Conservation (phyloP, 192 early-diverging fungal genomes). For the Umbelopsis ramanniana region DNA sequence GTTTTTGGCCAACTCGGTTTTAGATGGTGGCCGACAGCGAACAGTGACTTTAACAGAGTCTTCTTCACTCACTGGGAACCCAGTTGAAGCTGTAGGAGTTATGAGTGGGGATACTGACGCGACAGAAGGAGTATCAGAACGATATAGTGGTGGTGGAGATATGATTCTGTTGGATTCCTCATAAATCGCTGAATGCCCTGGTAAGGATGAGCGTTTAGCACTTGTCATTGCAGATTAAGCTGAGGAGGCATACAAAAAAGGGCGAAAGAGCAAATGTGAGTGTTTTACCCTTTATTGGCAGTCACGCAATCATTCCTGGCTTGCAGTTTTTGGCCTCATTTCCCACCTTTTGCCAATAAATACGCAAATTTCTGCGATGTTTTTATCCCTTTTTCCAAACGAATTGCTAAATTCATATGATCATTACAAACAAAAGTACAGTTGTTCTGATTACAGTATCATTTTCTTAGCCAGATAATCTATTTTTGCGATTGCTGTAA, state of each 20-base stretch:
- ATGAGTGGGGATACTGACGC: conserved; percentile 6
- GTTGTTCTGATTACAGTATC: no score
- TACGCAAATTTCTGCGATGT: no score
- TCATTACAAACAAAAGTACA: no score
- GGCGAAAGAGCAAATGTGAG: not conserved
- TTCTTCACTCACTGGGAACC: not conserved
- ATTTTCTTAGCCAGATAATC: no score
- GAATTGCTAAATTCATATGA: no score
- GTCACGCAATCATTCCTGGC: conserved; percentile 12
- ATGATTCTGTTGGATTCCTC: conserved; percentile 8
- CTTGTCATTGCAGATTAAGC: conserved; percentile 12
- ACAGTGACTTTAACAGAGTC: conserved; percentile 74
- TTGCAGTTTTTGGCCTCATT: not conserved
- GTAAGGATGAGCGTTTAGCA: conserved; percentile 18
- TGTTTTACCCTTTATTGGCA: not conserved
- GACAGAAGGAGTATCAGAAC: conserved; percentile 17
- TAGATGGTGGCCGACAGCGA: conserved; percentile 70
- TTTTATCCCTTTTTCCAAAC: no score
- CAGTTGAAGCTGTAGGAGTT: conserved; percentile 10
- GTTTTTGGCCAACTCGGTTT: conserved; percentile 56
- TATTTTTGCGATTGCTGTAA: no score
- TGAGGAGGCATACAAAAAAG: conserved; percentile 18
- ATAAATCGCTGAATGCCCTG: conserved; percentile 18
- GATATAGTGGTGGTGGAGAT: conserved; percentile 21
- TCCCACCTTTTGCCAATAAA: no score